Evolutionary conservation across 805 yeast species (phyloP).

Genomic region (Wickerhamiella australiensis): DNA sequence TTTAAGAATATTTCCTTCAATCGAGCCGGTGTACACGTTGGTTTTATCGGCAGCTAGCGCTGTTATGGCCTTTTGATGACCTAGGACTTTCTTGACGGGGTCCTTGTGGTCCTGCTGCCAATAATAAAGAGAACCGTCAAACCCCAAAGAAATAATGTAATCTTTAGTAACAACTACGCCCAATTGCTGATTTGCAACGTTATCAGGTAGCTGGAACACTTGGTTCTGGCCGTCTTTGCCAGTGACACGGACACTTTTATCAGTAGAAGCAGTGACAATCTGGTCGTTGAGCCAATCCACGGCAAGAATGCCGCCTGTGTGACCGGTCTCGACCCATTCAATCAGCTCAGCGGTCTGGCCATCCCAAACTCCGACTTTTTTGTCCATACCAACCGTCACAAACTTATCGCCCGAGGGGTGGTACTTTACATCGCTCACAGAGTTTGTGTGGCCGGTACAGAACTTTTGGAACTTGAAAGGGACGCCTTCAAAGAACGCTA

Average conservation of each 20-base stretch:
- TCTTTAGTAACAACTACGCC: constrained; percentile 64
- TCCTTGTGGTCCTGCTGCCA: constrained; percentile 32
- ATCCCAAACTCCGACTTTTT: constrained; percentile 64
- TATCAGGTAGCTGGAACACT: constrained; percentile 32
- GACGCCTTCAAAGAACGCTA: constrained; percentile 82
- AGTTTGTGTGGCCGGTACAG: constrained; percentile 62
- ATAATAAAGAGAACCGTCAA: constrained; percentile 58
- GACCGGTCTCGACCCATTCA: constrained; percentile 37
- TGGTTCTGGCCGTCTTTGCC: constrained; percentile 34
- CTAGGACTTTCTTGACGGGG: constrained; percentile 39
- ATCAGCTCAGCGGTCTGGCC: constrained; percentile 75
- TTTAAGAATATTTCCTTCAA: constrained; percentile 60
- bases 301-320: constrained; percentile 72
- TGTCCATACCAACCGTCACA: constrained; percentile 77
- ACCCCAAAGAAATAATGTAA: constrained; percentile 51
- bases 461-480: constrained; percentile 79
- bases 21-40: constrained; percentile 50
- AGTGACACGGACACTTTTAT: constrained; percentile 60
- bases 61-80: constrained; percentile 78
- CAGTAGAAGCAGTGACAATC: constrained; percentile 63
- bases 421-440: constrained; percentile 68
- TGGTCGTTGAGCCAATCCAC: constrained; percentile 56
- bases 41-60: constrained; percentile 31
- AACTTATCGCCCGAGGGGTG: constrained; percentile 68
- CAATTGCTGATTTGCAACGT: constrained; percentile 57